Conservation (phyloP, 306 rosid genomes). For the Dryas octopetala region DNA sequence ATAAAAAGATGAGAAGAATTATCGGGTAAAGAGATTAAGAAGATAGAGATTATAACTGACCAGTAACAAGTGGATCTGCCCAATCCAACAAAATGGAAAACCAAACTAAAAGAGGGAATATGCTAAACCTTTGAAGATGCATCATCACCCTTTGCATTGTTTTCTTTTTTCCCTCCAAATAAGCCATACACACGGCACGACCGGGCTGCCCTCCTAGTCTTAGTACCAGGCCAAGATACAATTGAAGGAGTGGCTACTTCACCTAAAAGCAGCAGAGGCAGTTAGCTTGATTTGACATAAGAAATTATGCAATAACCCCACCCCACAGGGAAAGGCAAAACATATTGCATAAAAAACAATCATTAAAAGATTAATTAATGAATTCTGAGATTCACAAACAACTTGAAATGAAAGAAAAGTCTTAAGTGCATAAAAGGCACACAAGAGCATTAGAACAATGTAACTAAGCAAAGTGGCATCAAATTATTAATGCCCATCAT, state of each 20-base stretch:
- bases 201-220: conserved; percentile 23
- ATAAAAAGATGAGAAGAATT: neutral
- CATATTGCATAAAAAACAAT: neutral
- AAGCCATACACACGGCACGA: conserved; percentile 48
- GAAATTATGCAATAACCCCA: neutral
- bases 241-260: conserved; percentile 14
- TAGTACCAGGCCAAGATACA: conserved; percentile 21
- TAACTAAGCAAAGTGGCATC: too few relatives aligned
- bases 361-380: neutral
- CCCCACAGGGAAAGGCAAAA: neutral
- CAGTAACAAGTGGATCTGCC: neutral
- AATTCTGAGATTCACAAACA: neutral
- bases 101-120: neutral
- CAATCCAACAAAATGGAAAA: neutral
- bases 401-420: neutral
- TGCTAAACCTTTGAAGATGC: conserved; percentile 62
- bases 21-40: neutral
- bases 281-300: conserved; percentile 4
- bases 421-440: neutral
- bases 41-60: neutral
- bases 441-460: neutral
- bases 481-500: too few relatives aligned
- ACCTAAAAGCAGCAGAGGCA: conserved; percentile 14
- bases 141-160: conserved; percentile 58
- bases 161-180: conserved; percentile 72